Evolutionary conservation across 768 basidiomycete species (phyloP), one percentile per base, ranked within the genome.

Genomic region (Mycena albidolilacea): DNA sequence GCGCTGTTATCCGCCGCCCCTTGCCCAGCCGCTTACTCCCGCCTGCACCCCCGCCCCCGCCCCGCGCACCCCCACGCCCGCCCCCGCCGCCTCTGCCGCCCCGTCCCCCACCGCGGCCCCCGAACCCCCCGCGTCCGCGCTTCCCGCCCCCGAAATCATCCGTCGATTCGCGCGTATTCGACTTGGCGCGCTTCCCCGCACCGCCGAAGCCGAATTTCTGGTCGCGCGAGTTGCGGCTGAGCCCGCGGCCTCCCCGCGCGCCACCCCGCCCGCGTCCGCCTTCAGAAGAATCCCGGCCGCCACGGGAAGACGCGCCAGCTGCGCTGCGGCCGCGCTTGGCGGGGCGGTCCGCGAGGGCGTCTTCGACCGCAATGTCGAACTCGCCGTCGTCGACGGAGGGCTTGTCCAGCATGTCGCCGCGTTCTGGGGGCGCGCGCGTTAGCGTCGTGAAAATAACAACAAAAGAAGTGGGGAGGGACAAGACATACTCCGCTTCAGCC

Each of bases 291-390:
- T 30, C 30, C 30, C 30, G 30, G 30, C 30, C 30, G 30, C 30
- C 30, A 3, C 30, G 30, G 30, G 30, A 30, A 30, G 41, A 7
- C 10, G 41, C 14, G 11, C 78, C 63, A 7, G 77, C 77, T 30
- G 78, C 74, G 9, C 81, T 77, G 65, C 83, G 86, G 41, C 84
- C 81, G 67, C 93, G 93, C 69, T 90, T 86, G 6, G 86, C 79
- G 12, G 93, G 93, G 15, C 89, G 89, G 76, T 93, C 92, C 38
- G 92, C 82, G 77, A 97, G 91, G 11, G 95, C 96, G 71, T 97
- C 95, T 80, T 99, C 96, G 44, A 98, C 91, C 0, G 94, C 93
- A 70, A 98, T 88, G 78, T 97, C 96, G 78, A 98, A 98, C 38
- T 90, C 92, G 66, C 91, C 91, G 71, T 89, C 91, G 17, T 86